Evolutionary conservation across 768 basidiomycete species (phyloP).

Genomic region (Russula sp.): DNA sequence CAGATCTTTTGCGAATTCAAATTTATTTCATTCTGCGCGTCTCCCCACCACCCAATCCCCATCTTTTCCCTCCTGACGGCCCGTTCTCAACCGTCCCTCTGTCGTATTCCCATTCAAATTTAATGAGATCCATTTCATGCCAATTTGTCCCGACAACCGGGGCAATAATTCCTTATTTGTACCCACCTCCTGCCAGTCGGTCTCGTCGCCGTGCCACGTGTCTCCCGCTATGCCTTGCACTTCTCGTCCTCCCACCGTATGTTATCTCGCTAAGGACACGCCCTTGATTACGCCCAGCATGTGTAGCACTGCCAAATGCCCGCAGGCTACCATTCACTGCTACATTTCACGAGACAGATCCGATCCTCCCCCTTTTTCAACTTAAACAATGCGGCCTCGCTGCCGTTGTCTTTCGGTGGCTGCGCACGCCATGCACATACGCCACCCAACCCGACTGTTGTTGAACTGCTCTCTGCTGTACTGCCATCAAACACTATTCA

Average conservation of each 20-base stretch:
- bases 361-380: constrained; percentile 2
- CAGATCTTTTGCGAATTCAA: constrained; percentile 25
- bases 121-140: constrained; percentile 15
- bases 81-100: constrained; percentile 17
- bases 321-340: not conserved
- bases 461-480: not conserved
- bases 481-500: constrained; percentile 5
- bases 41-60: constrained; percentile 25
- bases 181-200: constrained; percentile 3
- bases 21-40: constrained; percentile 18
- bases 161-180: constrained; percentile 19
- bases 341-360: not conserved
- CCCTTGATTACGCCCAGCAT: constrained; percentile 2
- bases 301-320: constrained; percentile 1
- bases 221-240: constrained; percentile 15
- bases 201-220: constrained; percentile 21
- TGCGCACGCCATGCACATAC: constrained; percentile 1
- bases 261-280: constrained; percentile 7
- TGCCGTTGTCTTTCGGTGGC: constrained; percentile 8
- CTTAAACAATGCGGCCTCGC: constrained; percentile 11
- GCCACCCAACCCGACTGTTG: not conserved
- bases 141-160: constrained; percentile 20
- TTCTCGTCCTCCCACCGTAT: constrained; percentile 6
- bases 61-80: constrained; percentile 19
- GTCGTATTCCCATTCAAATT: constrained; percentile 17